phyloP scores from a whole-genome alignment of 805 yeast genomes.

The Wickerhamiella occidentalis region DNA sequence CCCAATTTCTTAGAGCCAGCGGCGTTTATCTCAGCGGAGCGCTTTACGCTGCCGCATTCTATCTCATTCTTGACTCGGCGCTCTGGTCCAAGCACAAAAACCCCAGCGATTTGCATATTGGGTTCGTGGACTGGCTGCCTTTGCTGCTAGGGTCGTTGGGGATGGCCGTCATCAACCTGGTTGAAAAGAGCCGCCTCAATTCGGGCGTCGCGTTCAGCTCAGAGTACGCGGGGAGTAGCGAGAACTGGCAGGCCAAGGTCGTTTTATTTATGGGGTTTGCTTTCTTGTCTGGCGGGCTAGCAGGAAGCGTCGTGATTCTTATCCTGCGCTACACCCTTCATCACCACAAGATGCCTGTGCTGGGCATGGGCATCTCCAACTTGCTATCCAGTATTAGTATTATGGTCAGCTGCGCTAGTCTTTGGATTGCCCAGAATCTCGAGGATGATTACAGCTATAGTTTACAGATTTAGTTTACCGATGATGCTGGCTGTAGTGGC shows the following conservation, averaged over 20 bases:
- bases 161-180: slow-evolving; percentile 65
- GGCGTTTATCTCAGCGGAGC: slow-evolving; percentile 53
- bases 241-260: slow-evolving; percentile 89
- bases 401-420: slow-evolving; percentile 74
- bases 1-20: slow-evolving; percentile 52
- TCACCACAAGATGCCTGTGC: slow-evolving; percentile 70
- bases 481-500: too few species aligned
- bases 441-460: slow-evolving; percentile 95
- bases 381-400: slow-evolving; percentile 67
- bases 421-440: slow-evolving; percentile 91
- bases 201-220: slow-evolving; percentile 32
- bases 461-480: slow-evolving; percentile 49
- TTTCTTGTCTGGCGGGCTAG: slow-evolving; percentile 82
- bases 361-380: slow-evolving; percentile 89
- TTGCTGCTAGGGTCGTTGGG: slow-evolving; percentile 79
- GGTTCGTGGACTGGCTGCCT: slow-evolving; percentile 94
- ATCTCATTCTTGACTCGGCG: slow-evolving; percentile 83
- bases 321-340: slow-evolving; percentile 74
- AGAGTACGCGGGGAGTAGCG: slow-evolving; percentile 30
- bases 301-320: slow-evolving; percentile 82
- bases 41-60: slow-evolving; percentile 70
- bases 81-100: slow-evolving; percentile 73
- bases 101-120: slow-evolving; percentile 75
- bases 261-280: slow-evolving; percentile 88
- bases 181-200: slow-evolving; percentile 49